Percentiles rank a stretch among this genome's conserved stretches.
These are phyloP conservation scores for Fusarium coffeatum DNA, from an alignment of 2,329 filamentous ascomycete species.

Conservation along the genomic window DNA sequence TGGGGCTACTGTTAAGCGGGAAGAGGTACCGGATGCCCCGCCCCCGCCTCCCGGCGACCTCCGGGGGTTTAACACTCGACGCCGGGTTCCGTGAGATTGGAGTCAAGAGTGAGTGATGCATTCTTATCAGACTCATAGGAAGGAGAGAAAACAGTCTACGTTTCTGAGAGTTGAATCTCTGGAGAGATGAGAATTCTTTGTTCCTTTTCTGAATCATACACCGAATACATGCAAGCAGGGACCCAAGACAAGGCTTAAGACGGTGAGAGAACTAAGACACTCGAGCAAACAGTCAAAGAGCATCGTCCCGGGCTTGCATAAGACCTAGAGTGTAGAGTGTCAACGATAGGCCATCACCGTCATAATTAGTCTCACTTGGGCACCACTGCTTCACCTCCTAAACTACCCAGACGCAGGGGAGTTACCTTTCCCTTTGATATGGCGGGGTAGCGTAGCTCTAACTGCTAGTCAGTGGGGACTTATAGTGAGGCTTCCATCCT, in stretches of 20 bases:
- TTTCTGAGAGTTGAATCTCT: neutral
- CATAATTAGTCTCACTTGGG: slow-evolving; percentile 11
- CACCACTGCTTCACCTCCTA: neutral
- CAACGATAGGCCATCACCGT: neutral
- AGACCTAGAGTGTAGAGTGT: neutral
- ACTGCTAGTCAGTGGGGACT: slow-evolving; percentile 36
- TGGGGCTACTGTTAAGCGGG: slow-evolving; percentile 36
- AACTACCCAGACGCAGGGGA: slow-evolving; percentile 39
- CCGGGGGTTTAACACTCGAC: slow-evolving; percentile 29
- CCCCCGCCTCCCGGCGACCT: slow-evolving; percentile 46
- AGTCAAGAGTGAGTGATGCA: neutral
- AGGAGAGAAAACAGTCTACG: neutral
- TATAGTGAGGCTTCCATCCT: slow-evolving; percentile 34
- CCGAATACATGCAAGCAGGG: neutral
- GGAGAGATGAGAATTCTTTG: neutral
- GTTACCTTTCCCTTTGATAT: slow-evolving; percentile 31
- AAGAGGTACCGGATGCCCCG: slow-evolving; percentile 33
- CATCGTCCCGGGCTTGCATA: neutral
- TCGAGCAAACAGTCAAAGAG: neutral
- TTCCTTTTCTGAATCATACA: neutral
- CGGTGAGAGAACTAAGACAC: neutral
- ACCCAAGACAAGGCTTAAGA: neutral
- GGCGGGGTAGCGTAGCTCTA: slow-evolving; percentile 47
- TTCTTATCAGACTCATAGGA: slow-evolving; percentile 28
- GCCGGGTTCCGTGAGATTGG: slow-evolving; percentile 27